Base-by-base conservation (phyloP, 345 rosid genomes). In the Eucalyptus regnans region DNA sequence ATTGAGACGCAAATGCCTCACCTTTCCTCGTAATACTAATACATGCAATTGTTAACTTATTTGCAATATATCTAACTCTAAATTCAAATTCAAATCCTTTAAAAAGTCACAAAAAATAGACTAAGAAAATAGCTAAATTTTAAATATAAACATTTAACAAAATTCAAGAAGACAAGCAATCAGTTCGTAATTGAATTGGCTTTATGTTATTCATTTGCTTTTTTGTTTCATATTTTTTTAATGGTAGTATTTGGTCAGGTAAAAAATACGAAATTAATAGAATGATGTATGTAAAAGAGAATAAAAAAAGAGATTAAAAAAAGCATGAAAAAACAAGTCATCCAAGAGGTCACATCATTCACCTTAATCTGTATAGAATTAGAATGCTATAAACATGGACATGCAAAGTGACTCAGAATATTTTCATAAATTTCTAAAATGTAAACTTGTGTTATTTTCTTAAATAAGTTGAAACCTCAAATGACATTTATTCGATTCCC, bases 271-370 rank as follows among this genome's bases (percentile, higher is more conserved):
- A n/a, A 64, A n/a, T 64, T 64, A 0, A 64, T n/a, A 64, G 20
- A n/a, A 64, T n/a, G 37, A 64, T n/a, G 76, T 64, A n/a, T 64
- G 18, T 29, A 29, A 62, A 6, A 29, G 33, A 29, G 71, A 62
- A 0, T 12, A 0, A 62, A 6, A 27, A 29, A n/a, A n/a, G 5
- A 64, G n/a, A n/a, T 29, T 64, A 0, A 14, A n/a, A n/a, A 23
- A 56, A 12, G 62, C 17, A 62, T 12, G 68, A 62, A 62, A 29
- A 29, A 64, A 64, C 4, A 64, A n/a, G n/a, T 64, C 76, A 64
- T 7, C 41, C 76, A 3, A 12, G 33, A 62, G 71, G 71, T n/a
- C 20, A n/a, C 5, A n/a, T n/a, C 76, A n/a, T 64, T 7, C 76
- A 62, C 68, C n/a, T 31, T 66, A 31, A 31, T 31, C 41, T 71